A percentile compares a stretch with the other conserved stretches of the same genome.
Evolutionary conservation across 805 yeast genomes (phyloP).

Genomic region (Barnettozyma salicaria): DNA sequence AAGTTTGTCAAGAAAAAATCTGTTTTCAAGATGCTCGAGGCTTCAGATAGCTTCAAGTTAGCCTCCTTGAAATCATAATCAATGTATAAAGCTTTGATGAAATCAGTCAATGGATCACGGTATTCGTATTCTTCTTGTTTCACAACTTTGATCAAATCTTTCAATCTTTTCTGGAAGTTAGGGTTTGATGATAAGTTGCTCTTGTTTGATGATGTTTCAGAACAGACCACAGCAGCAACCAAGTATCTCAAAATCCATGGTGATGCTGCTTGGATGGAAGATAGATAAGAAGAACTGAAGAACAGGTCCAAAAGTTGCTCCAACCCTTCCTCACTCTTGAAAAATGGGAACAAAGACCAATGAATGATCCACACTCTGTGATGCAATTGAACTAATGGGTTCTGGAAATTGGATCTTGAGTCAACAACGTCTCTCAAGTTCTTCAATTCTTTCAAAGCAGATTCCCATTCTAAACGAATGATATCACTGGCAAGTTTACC

Average conservation of each 20-base stretch:
- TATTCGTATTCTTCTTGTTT: constrained; percentile 61
- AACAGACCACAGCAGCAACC: constrained; percentile 48
- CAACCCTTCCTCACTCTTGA: constrained; percentile 45
- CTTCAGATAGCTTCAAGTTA: constrained; percentile 40
- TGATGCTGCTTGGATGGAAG: constrained; percentile 63
- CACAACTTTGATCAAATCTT: constrained; percentile 51
- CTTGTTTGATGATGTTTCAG: constrained; percentile 29
- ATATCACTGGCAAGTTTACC: constrained; percentile 62
- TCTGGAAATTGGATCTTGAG: constrained; percentile 40
- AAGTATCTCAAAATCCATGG: constrained; percentile 68
- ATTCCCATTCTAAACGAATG: constrained; percentile 45
- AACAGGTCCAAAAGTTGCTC: constrained; percentile 52
- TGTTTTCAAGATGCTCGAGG: constrained; percentile 41
- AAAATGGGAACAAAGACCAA: constrained; percentile 61
- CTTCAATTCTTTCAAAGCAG: constrained; percentile 46
- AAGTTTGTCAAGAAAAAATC: constrained; percentile 51
- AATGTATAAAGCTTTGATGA: constrained; percentile 48
- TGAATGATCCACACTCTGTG: constrained; percentile 64
- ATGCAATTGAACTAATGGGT: constrained; percentile 54
- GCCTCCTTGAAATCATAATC: constrained; percentile 55
- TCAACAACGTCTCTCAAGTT: constrained; percentile 55
- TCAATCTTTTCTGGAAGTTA: constrained; percentile 45
- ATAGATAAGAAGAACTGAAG: constrained; percentile 52
- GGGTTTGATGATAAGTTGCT: constrained; percentile 24
- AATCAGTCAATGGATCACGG: constrained; percentile 55